Evolutionary conservation across 2,329 filamentous ascomycete species (phyloP).

Genomic region (Penicillium hordei): DNA sequence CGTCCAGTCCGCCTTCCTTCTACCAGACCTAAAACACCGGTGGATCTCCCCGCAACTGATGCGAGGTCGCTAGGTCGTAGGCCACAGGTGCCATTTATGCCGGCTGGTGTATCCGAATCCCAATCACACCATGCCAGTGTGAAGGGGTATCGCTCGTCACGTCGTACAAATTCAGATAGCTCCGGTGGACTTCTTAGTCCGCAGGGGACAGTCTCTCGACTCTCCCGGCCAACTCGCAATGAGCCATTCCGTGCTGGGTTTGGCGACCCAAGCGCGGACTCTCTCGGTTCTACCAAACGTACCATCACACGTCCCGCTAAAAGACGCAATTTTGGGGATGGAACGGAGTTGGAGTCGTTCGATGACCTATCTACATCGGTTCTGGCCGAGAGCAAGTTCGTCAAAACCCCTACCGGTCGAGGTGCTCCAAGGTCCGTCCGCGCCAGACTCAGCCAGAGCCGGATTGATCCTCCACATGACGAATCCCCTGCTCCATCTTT

Average conservation of each 20-base stretch:
- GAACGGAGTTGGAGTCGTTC: constrained; percentile 86
- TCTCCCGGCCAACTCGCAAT: constrained; percentile 44
- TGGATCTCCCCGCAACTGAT: constrained; percentile 55
- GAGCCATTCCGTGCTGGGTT: constrained; percentile 51
- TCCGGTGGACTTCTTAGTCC: constrained; percentile 49
- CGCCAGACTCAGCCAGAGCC: constrained; percentile 50
- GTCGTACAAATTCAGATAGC: constrained; percentile 80
- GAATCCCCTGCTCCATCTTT: constrained; percentile 52
- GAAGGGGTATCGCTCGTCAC: constrained; percentile 68
- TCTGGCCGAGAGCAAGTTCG: constrained; percentile 74
- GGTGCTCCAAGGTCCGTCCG: constrained; percentile 65
- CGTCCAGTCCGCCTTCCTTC: constrained; percentile 30
- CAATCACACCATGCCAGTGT: constrained; percentile 77
- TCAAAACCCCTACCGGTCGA: constrained; percentile 72
- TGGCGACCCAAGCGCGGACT: constrained; percentile 51
- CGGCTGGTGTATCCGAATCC: constrained; percentile 69
- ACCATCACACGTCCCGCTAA: constrained; percentile 72
- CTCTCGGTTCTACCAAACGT: constrained; percentile 60
- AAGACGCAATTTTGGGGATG: constrained; percentile 79
- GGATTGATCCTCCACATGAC: constrained; percentile 32
- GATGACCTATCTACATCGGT: constrained; percentile 91
- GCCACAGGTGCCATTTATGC: constrained; percentile 71
- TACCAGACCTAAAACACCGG: constrained; percentile 66
- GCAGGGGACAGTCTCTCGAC: constrained; percentile 43
- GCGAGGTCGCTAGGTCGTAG: constrained; percentile 52